Conservation (phyloP, 805 yeast species). For the Blastobotrys terrestris region DNA sequence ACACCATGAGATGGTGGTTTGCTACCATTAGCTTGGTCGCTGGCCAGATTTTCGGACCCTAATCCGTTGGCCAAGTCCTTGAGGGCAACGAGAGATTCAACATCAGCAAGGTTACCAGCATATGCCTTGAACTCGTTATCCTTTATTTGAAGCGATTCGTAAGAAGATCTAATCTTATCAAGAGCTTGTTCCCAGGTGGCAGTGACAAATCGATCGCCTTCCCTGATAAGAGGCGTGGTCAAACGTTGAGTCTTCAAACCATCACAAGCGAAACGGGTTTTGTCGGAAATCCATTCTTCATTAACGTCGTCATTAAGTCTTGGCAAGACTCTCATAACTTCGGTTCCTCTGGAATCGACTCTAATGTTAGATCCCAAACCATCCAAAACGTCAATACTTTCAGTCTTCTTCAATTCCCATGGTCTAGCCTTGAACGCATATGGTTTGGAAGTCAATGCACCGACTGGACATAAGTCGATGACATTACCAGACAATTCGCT, state of each 20-base stretch:
- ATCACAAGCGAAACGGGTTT: conserved; percentile 78
- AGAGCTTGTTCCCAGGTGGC: conserved; percentile 88
- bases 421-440: conserved; percentile 91
- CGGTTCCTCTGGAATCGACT: conserved; percentile 81
- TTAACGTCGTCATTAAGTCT: conserved; percentile 79
- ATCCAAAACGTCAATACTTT: conserved; percentile 77
- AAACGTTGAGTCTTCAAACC: conserved; percentile 82
- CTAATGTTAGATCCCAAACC: conserved; percentile 78
- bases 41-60: conserved; percentile 74
- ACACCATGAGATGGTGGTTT: conserved; percentile 58
- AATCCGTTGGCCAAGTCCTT: conserved; percentile 72
- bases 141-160: conserved; percentile 47
- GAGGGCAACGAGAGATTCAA: conserved; percentile 73
- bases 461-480: conserved; percentile 85
- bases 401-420: conserved; percentile 88
- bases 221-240: conserved; percentile 70
- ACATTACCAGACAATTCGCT: conserved; percentile 83
- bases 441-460: conserved; percentile 85
- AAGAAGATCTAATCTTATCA: conserved; percentile 58
- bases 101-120: conserved; percentile 77
- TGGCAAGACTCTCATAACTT: conserved; percentile 82
- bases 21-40: conserved; percentile 57
- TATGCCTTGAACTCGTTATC: conserved; percentile 74
- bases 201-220: conserved; percentile 60
- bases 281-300: conserved; percentile 90